These are phyloP conservation scores for Polychytrium aggregatum DNA, from an alignment of 192 early-diverging fungal species.

Conservation along the genomic window DNA sequence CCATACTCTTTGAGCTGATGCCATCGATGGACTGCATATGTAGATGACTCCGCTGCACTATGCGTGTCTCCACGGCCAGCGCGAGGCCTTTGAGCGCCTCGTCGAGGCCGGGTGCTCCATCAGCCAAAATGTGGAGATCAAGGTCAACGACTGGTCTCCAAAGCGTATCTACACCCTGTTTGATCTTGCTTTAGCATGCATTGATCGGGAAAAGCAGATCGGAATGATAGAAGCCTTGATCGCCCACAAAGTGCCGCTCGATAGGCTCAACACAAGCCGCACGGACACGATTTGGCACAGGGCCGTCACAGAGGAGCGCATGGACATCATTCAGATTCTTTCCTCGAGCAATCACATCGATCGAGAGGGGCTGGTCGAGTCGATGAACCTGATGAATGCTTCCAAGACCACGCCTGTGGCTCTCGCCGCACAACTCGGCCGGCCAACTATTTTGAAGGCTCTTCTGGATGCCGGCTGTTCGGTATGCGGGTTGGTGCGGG, in stretches of 20 bases:
- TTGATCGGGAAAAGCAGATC: not conserved
- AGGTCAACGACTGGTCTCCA: not conserved
- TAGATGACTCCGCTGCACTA: constrained; percentile 13
- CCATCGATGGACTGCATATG: not conserved
- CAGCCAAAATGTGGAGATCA: not conserved
- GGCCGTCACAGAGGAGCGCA: too few relatives aligned
- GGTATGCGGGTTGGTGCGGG: too few relatives aligned
- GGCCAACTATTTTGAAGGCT: too few relatives aligned
- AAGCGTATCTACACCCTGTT: constrained; percentile 4
- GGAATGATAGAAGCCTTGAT: constrained; percentile 1
- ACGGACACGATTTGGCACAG: too few relatives aligned
- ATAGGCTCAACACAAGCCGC: not conserved
- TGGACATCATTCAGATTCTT: too few relatives aligned
- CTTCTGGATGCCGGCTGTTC: too few relatives aligned
- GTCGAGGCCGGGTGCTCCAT: constrained; percentile 3
- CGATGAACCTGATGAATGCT: too few relatives aligned
- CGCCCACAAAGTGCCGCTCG: not conserved
- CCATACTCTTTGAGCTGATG: too few relatives aligned
- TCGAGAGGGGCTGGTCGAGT: too few relatives aligned
- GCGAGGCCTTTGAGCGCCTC: not conserved
- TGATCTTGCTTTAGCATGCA: constrained; percentile 5
- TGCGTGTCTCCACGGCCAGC: constrained; percentile 9
- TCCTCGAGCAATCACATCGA: too few relatives aligned
- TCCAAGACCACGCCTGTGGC: too few relatives aligned
- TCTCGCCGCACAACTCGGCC: too few relatives aligned